Evolutionary conservation across 148 eudicot genomes (phyloP), one percentile per base, ranked within the genome.

Genomic region (Dysphania ambrosioides): DNA sequence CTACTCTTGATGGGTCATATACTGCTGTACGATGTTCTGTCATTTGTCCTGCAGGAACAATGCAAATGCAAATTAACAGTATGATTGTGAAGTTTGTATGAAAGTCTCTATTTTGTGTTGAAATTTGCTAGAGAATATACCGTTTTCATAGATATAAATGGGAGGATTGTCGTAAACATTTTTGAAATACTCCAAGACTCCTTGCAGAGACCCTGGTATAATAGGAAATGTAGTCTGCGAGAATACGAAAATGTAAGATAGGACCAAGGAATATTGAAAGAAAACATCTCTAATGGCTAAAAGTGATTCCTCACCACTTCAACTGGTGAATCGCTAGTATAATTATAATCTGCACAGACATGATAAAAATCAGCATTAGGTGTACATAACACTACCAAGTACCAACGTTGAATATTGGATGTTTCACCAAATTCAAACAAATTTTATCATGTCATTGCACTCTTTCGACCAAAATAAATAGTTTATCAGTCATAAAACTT

Each of bases 61-160:
- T n/a, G 26, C 3, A 59, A 59, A 59, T 10, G 27, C 63, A 3
- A 53, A 53, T 18, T 19, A 6, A 53, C 36, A 85, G 0, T 19
- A 67, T 36, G 21, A 36, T 59, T 72, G 23, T 79, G 51, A 29
- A 47, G 69, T 74, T 27, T 2, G 63, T 19, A 19, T 18, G 31
- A 8, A 58, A 23, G 21, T 58, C 32, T 58, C n/a, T 24, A 26
- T 27, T 58, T 2, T 8, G 63, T 6, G 15, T 3, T 24, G 11
- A 58, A 26, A 21, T 59, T 19, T 76, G 71, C 36, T 40, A 80
- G 62, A 69, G 36, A 42, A 76, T 72, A 72, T 69, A 87, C 86
- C 86, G 68, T 85, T 87, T 79, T 87, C 90, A 30, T 85, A 74
- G 19, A 87, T 71, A 27, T 77, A 85, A 34, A 87, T 78, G 1